Conservation (phyloP, 495 filamentous ascomycete genomes). For the Xylaria sp. region DNA sequence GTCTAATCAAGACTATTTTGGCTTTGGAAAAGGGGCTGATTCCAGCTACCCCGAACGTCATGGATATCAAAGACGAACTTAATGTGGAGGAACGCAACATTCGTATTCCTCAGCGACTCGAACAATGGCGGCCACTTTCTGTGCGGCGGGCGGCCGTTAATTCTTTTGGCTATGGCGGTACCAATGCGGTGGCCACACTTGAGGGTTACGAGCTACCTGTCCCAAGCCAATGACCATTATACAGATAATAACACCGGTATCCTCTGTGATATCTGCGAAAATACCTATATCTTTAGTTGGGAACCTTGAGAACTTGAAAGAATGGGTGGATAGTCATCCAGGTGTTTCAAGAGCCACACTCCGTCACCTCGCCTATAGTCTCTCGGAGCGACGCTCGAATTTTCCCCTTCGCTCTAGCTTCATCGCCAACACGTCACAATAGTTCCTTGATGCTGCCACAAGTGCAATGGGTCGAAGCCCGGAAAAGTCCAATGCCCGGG, state of each 20-base stretch:
- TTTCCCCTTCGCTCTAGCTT: background rate
- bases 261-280: no score
- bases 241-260: no score
- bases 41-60: slow-evolving; percentile 46
- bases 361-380: background rate
- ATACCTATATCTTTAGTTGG: background rate
- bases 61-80: slow-evolving; percentile 55
- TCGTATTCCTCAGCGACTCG: background rate
- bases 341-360: background rate
- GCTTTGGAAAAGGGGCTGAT: slow-evolving; percentile 54
- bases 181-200: slow-evolving; percentile 30
- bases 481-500: background rate
- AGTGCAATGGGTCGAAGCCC: slow-evolving; percentile 27
- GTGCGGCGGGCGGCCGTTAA: slow-evolving; percentile 44
- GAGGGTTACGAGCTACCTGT: background rate
- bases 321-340: no score
- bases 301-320: background rate
- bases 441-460: no score
- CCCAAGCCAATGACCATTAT: background rate
- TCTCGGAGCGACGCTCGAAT: background rate
- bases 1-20: slow-evolving; percentile 55
- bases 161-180: slow-evolving; percentile 47
- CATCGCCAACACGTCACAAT: background rate
- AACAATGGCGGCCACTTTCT: slow-evolving; percentile 42
- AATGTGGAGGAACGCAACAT: slow-evolving; percentile 35